Evolutionary conservation across 495 filamentous ascomycete species (phyloP).

Genomic region (Penicillium flavigenum): DNA sequence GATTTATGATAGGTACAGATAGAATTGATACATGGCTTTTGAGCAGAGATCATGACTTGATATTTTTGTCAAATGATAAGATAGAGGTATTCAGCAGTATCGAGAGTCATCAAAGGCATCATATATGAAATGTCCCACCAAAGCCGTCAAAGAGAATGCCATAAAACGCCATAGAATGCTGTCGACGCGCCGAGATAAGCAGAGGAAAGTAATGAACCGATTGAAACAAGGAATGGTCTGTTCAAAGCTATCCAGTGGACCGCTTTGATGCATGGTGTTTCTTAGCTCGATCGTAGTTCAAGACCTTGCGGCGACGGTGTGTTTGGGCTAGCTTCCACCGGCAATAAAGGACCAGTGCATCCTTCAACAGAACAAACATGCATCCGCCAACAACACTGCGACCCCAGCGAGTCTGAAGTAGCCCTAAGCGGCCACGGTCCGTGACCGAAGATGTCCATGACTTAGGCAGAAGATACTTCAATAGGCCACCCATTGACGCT

Average conservation of each 20-base stretch:
- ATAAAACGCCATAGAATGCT: slow-evolving; percentile 29
- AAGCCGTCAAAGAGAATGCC: slow-evolving; percentile 14
- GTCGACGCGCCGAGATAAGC: slow-evolving; percentile 15
- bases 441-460: slow-evolving; percentile 55
- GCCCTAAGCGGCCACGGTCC: slow-evolving; percentile 48
- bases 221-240: not conserved
- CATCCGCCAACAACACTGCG: slow-evolving; percentile 78
- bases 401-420: slow-evolving; percentile 75
- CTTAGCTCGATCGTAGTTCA: slow-evolving; percentile 59
- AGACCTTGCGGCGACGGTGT: slow-evolving; percentile 62
- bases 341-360: slow-evolving; percentile 71
- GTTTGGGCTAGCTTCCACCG: slow-evolving; percentile 71
- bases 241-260: slow-evolving; percentile 10
- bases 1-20: slow-evolving; percentile 1
- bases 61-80: not conserved
- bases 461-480: slow-evolving; percentile 60
- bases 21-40: not conserved
- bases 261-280: slow-evolving; percentile 30
- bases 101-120: slow-evolving; percentile 25
- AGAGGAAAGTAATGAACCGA: not conserved
- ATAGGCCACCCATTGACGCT: slow-evolving; percentile 64
- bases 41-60: not conserved
- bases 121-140: slow-evolving; percentile 17
- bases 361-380: slow-evolving; percentile 73
- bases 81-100: slow-evolving; percentile 10